phyloP scores from a whole-genome alignment of 345 rosid genomes.

The Pugionium dolabratum region DNA sequence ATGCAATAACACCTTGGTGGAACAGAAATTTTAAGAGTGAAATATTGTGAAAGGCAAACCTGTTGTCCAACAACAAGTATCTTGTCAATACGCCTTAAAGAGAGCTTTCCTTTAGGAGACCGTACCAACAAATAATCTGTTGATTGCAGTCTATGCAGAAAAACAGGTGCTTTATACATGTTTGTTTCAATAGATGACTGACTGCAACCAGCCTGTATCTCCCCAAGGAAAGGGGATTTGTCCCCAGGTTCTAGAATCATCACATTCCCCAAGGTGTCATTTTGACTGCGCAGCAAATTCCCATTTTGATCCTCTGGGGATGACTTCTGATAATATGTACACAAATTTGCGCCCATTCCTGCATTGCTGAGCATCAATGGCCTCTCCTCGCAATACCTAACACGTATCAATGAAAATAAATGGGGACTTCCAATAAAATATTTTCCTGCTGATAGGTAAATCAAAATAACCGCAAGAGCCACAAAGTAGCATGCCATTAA shows the following conservation, averaged over 20 bases:
- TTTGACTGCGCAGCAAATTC: constrained; percentile 54
- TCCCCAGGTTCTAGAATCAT: constrained; percentile 77
- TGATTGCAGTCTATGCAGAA: constrained; percentile 77
- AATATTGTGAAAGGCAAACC: constrained; percentile 51
- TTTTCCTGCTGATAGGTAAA: constrained; percentile 18
- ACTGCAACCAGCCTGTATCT: constrained; percentile 71
- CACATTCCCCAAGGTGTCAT: constrained; percentile 65
- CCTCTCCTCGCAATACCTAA: constrained; percentile 95
- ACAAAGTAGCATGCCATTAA: constrained; percentile 12
- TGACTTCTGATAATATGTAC: constrained; percentile 90
- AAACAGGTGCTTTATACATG: constrained; percentile 92
- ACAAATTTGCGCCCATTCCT: constrained; percentile 96
- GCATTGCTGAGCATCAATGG: constrained; percentile 80
- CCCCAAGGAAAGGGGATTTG: constrained; percentile 97
- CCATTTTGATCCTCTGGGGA: constrained; percentile 73
- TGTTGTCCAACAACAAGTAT: constrained; percentile 91
- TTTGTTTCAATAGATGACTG: constrained; percentile 92
- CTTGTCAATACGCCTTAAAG: constrained; percentile 87
- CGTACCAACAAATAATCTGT: constrained; percentile 91
- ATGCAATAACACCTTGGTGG: neutral
- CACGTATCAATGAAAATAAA: constrained; percentile 27
- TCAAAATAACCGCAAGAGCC: constrained; percentile 15
- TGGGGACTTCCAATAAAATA: constrained; percentile 1
- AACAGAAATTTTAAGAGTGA: constrained; percentile 8
- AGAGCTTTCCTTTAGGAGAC: constrained; percentile 94